Conservation (phyloP, 805 yeast species). For the Pichia cephalocereana region DNA sequence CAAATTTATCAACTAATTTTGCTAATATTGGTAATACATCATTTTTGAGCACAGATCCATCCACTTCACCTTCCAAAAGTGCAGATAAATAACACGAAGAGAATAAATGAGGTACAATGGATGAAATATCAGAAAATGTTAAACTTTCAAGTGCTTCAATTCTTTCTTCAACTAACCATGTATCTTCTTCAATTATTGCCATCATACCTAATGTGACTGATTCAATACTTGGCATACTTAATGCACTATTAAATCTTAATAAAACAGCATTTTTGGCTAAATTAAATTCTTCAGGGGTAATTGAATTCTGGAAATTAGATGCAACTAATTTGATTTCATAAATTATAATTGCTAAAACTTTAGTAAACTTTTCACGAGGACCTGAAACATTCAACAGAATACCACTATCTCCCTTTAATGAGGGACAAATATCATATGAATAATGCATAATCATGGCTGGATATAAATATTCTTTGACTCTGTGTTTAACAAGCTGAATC, state of each 20-base stretch:
- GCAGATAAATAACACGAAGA: conserved; percentile 28
- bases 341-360: conserved; percentile 28
- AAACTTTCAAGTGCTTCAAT: conserved; percentile 45
- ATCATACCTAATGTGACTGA: conserved; percentile 42
- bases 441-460: conserved; percentile 47
- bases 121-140: conserved; percentile 27
- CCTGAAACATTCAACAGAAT: conserved; percentile 49
- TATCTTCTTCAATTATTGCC: conserved; percentile 45
- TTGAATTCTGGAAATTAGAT: neutral
- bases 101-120: conserved; percentile 24
- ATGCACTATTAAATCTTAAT: conserved; percentile 35
- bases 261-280: conserved; percentile 40
- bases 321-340: conserved; percentile 23
- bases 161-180: conserved; percentile 48
- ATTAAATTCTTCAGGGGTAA: conserved; percentile 31
- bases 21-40: conserved; percentile 8
- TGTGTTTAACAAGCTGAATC: conserved; percentile 35
- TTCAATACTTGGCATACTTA: conserved; percentile 35
- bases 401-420: conserved; percentile 45
- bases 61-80: conserved; percentile 43
- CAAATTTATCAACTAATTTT: conserved; percentile 9
- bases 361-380: conserved; percentile 30
- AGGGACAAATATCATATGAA: conserved; percentile 48
- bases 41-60: neutral
- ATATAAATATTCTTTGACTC: conserved; percentile 36